Base-by-base conservation (phyloP, 768 basidiomycete species). In the Chalciporus pseudorubinellus region DNA sequence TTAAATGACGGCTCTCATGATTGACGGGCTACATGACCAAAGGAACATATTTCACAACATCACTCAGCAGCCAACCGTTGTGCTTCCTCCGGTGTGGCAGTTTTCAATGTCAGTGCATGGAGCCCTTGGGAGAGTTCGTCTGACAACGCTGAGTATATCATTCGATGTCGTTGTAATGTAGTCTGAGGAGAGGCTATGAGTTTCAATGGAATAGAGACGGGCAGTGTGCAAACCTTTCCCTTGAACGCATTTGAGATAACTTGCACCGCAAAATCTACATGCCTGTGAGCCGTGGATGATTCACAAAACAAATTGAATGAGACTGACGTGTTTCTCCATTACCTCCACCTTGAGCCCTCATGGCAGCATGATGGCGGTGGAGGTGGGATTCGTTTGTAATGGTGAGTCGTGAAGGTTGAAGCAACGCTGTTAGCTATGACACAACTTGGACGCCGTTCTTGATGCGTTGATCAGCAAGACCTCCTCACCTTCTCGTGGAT, bases 321-420 rank as follows among this genome's bases (percentile, higher is more conserved):
- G 51, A 80, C 87, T 60, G 77, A 93, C 91, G 91, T 43, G 92
- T 89, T 77, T 92, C 91, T 51, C 83, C 84, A 62, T 76, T 83
- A 39, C 78, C 81, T 57, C 80, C 83, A 49, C 77, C 80, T 67
- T 81, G 75, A 39, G 76, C 83, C 65, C 79, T 79, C 91, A 93
- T 93, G 42, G 91, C 76, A 50, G 79, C 78, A 71, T 93, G 91
- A 73, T 92, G 87, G 62, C 87, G 80, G 70, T 93, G 91, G 72
- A 88, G 77, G 80, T 82, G 84, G 46, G 91, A 92, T 62, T 93
- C 87, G 70, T 93, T 93, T 31, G 77, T 77, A 64, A 93, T 85
- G 48, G 64, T 75, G 63, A 93, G 74, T 60, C 76, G 74, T 48
- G 77, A 69, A 18, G 91, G 90, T 59, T 75, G 72, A 48, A 93